A percentile compares a stretch with the other conserved stretches of the same genome.
Evolutionary conservation across 805 yeast genomes (phyloP).

Genomic region (Metschnikowia matae): DNA sequence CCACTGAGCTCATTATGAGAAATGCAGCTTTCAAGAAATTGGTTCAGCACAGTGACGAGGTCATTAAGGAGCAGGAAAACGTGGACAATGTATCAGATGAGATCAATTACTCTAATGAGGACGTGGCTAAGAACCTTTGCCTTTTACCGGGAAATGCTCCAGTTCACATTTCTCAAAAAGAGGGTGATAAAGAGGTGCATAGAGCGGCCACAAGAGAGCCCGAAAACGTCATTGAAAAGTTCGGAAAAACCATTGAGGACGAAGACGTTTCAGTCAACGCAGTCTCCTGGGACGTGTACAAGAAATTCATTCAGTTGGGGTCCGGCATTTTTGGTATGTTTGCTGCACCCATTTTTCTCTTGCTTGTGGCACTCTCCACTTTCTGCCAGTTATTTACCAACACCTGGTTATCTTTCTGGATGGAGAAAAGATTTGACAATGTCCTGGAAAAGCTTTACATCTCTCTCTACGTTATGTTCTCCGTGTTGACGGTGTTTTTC

Average conservation of each 20-base stretch:
- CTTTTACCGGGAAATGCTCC: conserved; percentile 6
- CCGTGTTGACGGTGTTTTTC: conserved; percentile 35
- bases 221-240: neutral
- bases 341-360: conserved; percentile 32
- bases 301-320: conserved; percentile 34
- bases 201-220: conserved; percentile 4
- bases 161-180: neutral
- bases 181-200: neutral
- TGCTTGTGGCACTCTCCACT: conserved; percentile 33
- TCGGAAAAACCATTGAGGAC: conserved; percentile 31
- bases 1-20: conserved; percentile 26
- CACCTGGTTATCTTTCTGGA: conserved; percentile 45
- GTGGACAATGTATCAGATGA: conserved; percentile 24
- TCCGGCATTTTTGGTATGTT: conserved; percentile 33
- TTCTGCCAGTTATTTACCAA: conserved; percentile 41
- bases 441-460: conserved; percentile 32
- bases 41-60: conserved; percentile 41
- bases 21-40: conserved; percentile 49
- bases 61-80: conserved; percentile 21
- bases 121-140: conserved; percentile 6
- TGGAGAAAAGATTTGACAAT: conserved; percentile 28
- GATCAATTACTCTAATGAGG: conserved; percentile 7
- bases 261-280: conserved; percentile 38
- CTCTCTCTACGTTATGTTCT: conserved; percentile 32
- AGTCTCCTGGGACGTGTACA: conserved; percentile 38